Conservation (phyloP, 352 stramenopile species). For the Elongisporangium prolatum region DNA sequence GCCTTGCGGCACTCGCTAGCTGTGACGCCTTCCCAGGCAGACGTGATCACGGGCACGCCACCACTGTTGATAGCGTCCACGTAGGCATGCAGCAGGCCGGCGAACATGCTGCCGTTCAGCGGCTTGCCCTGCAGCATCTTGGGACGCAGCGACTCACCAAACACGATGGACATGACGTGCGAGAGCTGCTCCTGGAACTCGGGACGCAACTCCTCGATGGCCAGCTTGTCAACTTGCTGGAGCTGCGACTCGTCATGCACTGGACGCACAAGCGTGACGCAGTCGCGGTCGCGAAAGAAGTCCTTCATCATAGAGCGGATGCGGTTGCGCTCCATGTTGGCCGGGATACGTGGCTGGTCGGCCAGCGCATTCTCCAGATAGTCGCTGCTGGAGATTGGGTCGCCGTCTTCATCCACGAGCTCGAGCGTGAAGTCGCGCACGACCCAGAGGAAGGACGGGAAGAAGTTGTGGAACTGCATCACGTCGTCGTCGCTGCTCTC, state of each 20-base stretch:
- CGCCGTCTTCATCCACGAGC: constrained; percentile 80
- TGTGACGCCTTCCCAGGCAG: constrained; percentile 83
- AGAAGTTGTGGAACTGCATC: constrained; percentile 80
- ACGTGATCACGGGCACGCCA: constrained; percentile 83
- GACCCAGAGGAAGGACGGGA: constrained; percentile 87
- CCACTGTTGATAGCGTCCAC: constrained; percentile 86
- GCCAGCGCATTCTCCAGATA: constrained; percentile 79
- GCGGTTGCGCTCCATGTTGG: constrained; percentile 72
- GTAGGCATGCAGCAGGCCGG: constrained; percentile 73
- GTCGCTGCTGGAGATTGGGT: constrained; percentile 69
- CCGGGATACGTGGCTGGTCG: constrained; percentile 61
- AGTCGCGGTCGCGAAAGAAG: constrained; percentile 80
- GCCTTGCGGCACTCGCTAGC: constrained; percentile 79
- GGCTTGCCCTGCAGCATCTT: constrained; percentile 81
- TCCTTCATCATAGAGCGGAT: constrained; percentile 83
- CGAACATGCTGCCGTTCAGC: constrained; percentile 83
- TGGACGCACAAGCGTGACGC: constrained; percentile 77
- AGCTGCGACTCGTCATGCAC: constrained; percentile 75
- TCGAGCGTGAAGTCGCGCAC: constrained; percentile 87
- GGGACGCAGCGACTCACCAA: constrained; percentile 60
- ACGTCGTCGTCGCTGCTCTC: constrained; percentile 43
- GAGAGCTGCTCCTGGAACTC: constrained; percentile 76
- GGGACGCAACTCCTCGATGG: constrained; percentile 57
- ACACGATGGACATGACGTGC: constrained; percentile 67
- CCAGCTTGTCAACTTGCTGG: constrained; percentile 67